Conservation (phyloP, 345 rosid species). For the Populus euphratica region DNA sequence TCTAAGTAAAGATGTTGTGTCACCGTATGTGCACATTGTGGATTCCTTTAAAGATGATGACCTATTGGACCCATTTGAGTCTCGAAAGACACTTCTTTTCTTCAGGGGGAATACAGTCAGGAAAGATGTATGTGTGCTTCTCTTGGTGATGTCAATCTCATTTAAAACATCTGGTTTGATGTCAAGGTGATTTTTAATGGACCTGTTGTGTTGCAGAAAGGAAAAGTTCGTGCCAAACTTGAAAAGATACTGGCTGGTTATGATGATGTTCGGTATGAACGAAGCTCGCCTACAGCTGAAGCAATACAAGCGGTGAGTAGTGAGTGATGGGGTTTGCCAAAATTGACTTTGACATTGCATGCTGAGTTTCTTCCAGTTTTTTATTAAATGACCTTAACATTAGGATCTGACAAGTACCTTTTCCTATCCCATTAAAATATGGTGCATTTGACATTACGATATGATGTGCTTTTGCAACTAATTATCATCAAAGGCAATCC, state of each 20-base stretch:
- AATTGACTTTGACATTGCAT: not conserved
- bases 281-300: slow-evolving; percentile 57
- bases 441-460: not conserved
- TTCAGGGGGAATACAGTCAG: slow-evolving; percentile 88
- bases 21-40: slow-evolving; percentile 92
- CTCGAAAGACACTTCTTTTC: slow-evolving; percentile 73
- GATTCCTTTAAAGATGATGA: slow-evolving; percentile 61
- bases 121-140: slow-evolving; percentile 58
- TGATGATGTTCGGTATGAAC: slow-evolving; percentile 71
- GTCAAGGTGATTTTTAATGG: slow-evolving; percentile 7
- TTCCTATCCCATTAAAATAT: not conserved
- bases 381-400: no score
- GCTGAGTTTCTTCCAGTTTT: not conserved
- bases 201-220: slow-evolving; percentile 49
- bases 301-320: slow-evolving; percentile 65
- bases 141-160: not conserved
- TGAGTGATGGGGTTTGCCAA: not conserved
- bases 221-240: slow-evolving; percentile 72
- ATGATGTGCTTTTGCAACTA: not conserved
- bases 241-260: slow-evolving; percentile 57
- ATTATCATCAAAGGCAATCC: not conserved
- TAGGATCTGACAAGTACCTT: not conserved
- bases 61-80: slow-evolving; percentile 54
- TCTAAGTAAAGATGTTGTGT: slow-evolving; percentile 78
- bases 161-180: not conserved